phyloP scores from a whole-genome alignment of 2,329 filamentous ascomycete genomes.

The Raffaelea ambrosiae region DNA sequence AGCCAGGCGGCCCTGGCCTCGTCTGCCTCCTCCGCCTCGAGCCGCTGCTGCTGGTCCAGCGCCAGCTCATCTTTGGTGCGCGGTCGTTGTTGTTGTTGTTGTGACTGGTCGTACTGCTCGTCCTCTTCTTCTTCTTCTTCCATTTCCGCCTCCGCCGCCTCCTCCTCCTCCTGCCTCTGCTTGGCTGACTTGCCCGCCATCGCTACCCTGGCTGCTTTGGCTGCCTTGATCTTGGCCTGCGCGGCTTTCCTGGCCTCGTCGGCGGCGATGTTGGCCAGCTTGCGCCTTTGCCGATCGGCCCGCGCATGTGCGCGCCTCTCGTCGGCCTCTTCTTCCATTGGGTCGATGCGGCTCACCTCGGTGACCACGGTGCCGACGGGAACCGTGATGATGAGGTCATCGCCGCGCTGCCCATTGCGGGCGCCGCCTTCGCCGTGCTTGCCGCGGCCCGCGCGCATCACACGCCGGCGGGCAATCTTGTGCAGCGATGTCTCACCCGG shows the following conservation, averaged over 20 bases:
- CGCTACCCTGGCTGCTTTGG: not conserved
- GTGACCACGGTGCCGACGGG: slow-evolving; percentile 87
- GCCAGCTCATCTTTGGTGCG: too few relatives aligned
- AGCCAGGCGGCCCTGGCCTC: slow-evolving; percentile 34
- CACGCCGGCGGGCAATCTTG: slow-evolving; percentile 72
- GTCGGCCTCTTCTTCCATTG: slow-evolving; percentile 56
- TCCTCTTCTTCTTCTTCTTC: not conserved
- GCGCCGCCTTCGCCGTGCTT: slow-evolving; percentile 69
- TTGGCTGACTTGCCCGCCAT: not conserved
- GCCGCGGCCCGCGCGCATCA: slow-evolving; percentile 67
- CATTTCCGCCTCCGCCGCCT: not conserved
- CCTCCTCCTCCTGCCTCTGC: too few relatives aligned
- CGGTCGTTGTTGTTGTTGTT: not conserved
- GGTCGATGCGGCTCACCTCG: slow-evolving; percentile 72
- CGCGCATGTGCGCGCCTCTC: slow-evolving; percentile 14
- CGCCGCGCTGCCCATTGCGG: slow-evolving; percentile 68
- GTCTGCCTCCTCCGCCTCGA: slow-evolving; percentile 32
- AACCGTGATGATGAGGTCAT: slow-evolving; percentile 81
- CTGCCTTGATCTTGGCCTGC: not conserved
- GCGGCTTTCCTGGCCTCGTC: slow-evolving; percentile 1
- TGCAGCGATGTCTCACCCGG: slow-evolving; percentile 87
- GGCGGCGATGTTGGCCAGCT: not conserved
- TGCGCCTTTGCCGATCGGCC: slow-evolving; percentile 4
- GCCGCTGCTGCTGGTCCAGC: slow-evolving; percentile 28
- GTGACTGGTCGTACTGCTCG: slow-evolving; percentile 18